Base-by-base conservation (phyloP, 1,284 basidiomycete genomes). In the Tylopilus orsonianus region DNA sequence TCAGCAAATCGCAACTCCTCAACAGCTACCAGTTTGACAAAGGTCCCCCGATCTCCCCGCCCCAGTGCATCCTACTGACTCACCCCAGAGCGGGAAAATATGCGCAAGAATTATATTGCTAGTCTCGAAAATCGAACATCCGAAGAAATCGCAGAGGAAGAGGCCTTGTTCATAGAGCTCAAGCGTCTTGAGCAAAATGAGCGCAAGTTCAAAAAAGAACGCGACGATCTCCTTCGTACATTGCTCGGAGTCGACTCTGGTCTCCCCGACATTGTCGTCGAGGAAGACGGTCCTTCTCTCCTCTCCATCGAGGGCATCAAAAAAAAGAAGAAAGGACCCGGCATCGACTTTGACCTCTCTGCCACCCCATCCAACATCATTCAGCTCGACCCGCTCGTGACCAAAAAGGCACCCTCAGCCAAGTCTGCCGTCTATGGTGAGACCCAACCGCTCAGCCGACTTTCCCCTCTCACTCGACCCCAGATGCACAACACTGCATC, bases 101-200 rank as follows among this genome's bases (percentile, higher is more conserved):
- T 87, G 55, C 86, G 97, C 49, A 98, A 96, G 69, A 84, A 85
- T 53, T 97, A 97, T 58, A 79, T 98, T 9, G 74, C 80, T 2
- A 88, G 87, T 52, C 80, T 99, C 12, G 91, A 96, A 68, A 83
- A 81, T 49, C 85, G 96, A 9, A 93, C 93, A 0, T 80, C 86
- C 1, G 85, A 90, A 45, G 93, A 98, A 69, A 85, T 97, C 35
- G 86, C 87, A 8, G 96, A 99, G 65, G 97, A 99, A 74, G 95
- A 98, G 61, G 91, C 93, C 4, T 77, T 99, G 0, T 99, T 93
- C 70, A 75, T 98, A 55, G 95, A 99, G 67, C 81, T 97, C 43
- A 93, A 96, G 61, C 83, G 93, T 10, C 79, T 99, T 43, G 95
- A 98, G 66, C 96, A 98, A 70, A 93, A 83, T 57, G 93, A 97